Conservation (phyloP, 352 stramenopile species). For the Phytophthora foliorum region DNA sequence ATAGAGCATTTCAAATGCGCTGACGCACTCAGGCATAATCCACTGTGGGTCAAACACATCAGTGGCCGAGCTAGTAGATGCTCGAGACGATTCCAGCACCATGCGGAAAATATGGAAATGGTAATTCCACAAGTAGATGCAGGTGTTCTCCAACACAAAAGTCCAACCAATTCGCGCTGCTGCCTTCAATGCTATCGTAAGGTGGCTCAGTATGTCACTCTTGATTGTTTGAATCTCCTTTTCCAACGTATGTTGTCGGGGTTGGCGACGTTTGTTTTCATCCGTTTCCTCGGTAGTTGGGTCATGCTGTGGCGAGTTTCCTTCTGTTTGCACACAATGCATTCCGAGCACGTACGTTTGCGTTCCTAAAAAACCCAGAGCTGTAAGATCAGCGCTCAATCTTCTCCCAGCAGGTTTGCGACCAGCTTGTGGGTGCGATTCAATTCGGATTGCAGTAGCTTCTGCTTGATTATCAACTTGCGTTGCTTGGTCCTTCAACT, state of each 20-base stretch:
- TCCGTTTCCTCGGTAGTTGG: slow-evolving; percentile 6
- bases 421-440: not conserved
- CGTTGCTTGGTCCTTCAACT: slow-evolving; percentile 42
- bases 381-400: slow-evolving; percentile 27
- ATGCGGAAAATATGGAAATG: slow-evolving; percentile 89
- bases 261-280: slow-evolving; percentile 10
- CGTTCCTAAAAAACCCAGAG: slow-evolving; percentile 30
- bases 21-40: slow-evolving; percentile 69
- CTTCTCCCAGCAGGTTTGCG: slow-evolving; percentile 10
- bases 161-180: slow-evolving; percentile 59
- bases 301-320: not conserved
- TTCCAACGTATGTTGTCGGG: slow-evolving; percentile 10
- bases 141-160: slow-evolving; percentile 85
- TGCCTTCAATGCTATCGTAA: slow-evolving; percentile 42
- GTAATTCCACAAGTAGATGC: slow-evolving; percentile 93
- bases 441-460: slow-evolving; percentile 10
- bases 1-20: slow-evolving; percentile 69
- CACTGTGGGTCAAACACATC: slow-evolving; percentile 42
- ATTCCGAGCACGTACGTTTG: slow-evolving; percentile 53
- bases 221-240: slow-evolving; percentile 53
- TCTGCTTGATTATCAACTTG: slow-evolving; percentile 23
- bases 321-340: slow-evolving; percentile 22
- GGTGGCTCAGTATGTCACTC: slow-evolving; percentile 52
- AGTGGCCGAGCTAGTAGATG: not conserved
- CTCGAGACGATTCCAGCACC: slow-evolving; percentile 31